A percentile compares a stretch with the other conserved stretches of the same genome.
Evolutionary conservation across 129 eudicot species (phyloP).

Genomic region (Artemisia tridentata): DNA sequence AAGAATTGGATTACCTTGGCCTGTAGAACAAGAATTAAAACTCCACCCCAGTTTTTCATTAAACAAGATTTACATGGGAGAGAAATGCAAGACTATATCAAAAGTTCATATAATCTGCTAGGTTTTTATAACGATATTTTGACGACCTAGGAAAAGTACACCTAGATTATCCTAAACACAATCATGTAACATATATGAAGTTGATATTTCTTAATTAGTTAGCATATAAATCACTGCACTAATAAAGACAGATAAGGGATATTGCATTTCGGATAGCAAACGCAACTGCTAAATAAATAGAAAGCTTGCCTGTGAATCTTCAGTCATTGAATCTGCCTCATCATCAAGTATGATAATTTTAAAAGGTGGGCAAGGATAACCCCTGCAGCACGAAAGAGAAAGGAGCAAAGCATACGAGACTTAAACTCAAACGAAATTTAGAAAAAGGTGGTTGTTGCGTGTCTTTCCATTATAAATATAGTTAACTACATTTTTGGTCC

Average conservation of each 20-base stretch:
- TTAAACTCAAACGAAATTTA: background rate
- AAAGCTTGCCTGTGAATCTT: conserved; percentile 90
- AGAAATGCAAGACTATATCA: background rate
- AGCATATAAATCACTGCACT: background rate
- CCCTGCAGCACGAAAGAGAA: conserved; percentile 45
- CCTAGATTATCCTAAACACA: conserved; percentile 5
- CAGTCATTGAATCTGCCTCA: conserved; percentile 99
- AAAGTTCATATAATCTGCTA: background rate
- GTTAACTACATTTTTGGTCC: no score
- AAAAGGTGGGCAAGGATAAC: conserved; percentile 93
- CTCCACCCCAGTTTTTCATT: conserved; percentile 1
- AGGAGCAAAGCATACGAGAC: background rate
- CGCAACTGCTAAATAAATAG: background rate
- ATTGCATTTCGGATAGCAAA: conserved; percentile 13
- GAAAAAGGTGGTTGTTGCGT: background rate
- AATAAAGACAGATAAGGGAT: background rate
- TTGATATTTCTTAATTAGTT: background rate
- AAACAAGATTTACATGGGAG: background rate
- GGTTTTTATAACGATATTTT: conserved; percentile 3
- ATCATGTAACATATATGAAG: conserved; percentile 11
- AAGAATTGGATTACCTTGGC: background rate
- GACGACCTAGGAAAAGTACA: conserved; percentile 3
- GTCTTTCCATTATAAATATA: background rate
- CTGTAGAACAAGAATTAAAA: background rate
- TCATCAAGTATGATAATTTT: conserved; percentile 95